Base-by-base conservation (phyloP, 768 basidiomycete genomes). In the Tulasnella sp. region DNA sequence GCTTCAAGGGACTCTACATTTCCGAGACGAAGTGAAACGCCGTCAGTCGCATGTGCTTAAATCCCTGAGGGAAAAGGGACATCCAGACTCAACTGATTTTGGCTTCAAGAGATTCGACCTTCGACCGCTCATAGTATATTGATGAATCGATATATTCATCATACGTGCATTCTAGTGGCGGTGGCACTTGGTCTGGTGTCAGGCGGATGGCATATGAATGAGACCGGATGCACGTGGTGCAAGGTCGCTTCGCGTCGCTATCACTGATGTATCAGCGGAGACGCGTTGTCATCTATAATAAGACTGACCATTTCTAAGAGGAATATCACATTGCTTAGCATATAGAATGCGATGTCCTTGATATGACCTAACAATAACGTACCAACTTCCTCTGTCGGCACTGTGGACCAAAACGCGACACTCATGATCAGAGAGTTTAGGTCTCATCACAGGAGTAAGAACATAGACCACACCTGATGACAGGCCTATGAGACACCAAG, bases 231-330 rank as follows among this genome's bases (percentile, higher is more conserved):
- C 86, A 88, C 1, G 86, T 88, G 26, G 85, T 82, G 66, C 86
- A 88, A 3, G 86, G 86, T 43, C 82, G 73, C 67, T 84, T 82
- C 4, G 86, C 84, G 65, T 88, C 86, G 68, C 86, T 88, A 61
- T 29, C n/a, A n/a, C n/a, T n/a, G n/a, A n/a, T n/a, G n/a, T n/a
- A n/a, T n/a, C n/a, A n/a, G n/a, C n/a, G n/a, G n/a, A 17, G 24
- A 34, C 19, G 51, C 23, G 24, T 38, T 32, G 24, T 23, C 19
- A 38, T 1, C 52, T 34, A 34, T 34, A 23, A n/a, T n/a, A n/a
- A 38, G 30, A 43, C 45, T 56, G 21, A 56, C 55, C 55, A 56
- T 48, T 56, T 56, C 43, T 48, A 23, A 29, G 47, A n/a, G n/a
- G n/a, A n/a, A n/a, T n/a, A n/a, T n/a, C n/a, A n/a, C n/a, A n/a